Evolutionary conservation across 192 early-diverging fungal genomes (phyloP), one percentile per base, ranked within the genome.

Genomic region (Spinellus fusiger): DNA sequence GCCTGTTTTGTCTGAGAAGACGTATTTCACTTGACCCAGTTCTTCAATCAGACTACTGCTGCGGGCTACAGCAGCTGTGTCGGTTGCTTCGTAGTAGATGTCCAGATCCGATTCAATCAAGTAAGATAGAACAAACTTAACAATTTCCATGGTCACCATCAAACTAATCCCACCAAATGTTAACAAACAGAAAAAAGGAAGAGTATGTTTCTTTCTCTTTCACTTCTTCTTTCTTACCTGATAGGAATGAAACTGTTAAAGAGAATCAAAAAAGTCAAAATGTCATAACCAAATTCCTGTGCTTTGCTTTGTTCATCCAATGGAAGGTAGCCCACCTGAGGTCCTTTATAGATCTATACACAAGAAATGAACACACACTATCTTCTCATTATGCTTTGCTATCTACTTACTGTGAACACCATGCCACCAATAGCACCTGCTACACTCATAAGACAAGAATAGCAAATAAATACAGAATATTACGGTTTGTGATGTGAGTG

Each of bases 181-280:
- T 28, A 51, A 51, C 25, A 51, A 22, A 25, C 13, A 22, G 53
- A 53, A 56, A 48, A 18, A 15, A 13, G 15, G 18, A 31, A 76
- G 9, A 25, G 33, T 20, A 16, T 49, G 25, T 27, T 56, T 12
- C 4, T 3, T 26, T 50, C 26, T 5, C 25, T 50, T 22, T 50
- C 1, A n/a, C 26, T 10, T 29, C 8, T 28, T 52, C 28, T 28
- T 32, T 13, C 31, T 61, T 69, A 90, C 85, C 82, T 89, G 65
- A 99, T 90, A 10, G 96, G 96, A 74, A 98, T 98, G 73, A 98
- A 80, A 79, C 95, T 98, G 85, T 98, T 98, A 83, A 91, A 98
- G 53, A 98, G 73, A 79, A 98, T 96, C 73, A 96, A 86, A 70
- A 93, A 98, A 16, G 96, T 98, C 73, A 98, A 71, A 56, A 98